Evolutionary conservation across 2,329 filamentous ascomycete genomes (phyloP).

Genomic region (Ophiostoma sp.): DNA sequence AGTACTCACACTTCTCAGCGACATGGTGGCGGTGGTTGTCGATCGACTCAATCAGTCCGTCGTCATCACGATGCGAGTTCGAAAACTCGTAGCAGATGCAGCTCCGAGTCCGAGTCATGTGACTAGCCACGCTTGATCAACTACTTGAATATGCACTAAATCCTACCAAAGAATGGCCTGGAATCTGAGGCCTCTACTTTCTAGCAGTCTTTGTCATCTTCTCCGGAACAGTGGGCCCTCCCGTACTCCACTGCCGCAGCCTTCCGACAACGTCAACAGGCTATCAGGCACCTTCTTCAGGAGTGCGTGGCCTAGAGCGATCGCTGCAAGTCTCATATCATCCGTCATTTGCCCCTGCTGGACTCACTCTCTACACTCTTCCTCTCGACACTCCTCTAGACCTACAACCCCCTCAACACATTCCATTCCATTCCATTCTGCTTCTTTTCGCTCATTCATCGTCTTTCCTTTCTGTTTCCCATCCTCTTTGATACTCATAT

Average conservation of each 20-base stretch:
- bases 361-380: too few species aligned
- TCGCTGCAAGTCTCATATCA: background rate
- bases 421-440: background rate
- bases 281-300: slow-evolving; percentile 5
- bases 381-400: too few species aligned
- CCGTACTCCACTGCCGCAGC: background rate
- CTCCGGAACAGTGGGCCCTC: background rate
- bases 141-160: background rate
- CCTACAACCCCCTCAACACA: background rate
- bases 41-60: background rate
- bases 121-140: background rate
- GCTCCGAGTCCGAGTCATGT: background rate
- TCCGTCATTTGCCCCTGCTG: background rate
- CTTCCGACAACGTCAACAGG: slow-evolving; percentile 6
- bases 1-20: slow-evolving; percentile 8
- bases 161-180: background rate
- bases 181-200: background rate
- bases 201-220: background rate
- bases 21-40: slow-evolving; percentile 12
- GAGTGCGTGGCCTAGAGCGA: slow-evolving; percentile 1
- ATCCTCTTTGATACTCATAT: background rate
- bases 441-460: background rate
- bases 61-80: background rate
- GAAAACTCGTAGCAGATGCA: background rate
- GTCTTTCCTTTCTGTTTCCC: background rate